These are phyloP conservation scores for Kodamaea sp. DNA, from an alignment of 1,139 yeast genomes.

Conservation along the genomic window DNA sequence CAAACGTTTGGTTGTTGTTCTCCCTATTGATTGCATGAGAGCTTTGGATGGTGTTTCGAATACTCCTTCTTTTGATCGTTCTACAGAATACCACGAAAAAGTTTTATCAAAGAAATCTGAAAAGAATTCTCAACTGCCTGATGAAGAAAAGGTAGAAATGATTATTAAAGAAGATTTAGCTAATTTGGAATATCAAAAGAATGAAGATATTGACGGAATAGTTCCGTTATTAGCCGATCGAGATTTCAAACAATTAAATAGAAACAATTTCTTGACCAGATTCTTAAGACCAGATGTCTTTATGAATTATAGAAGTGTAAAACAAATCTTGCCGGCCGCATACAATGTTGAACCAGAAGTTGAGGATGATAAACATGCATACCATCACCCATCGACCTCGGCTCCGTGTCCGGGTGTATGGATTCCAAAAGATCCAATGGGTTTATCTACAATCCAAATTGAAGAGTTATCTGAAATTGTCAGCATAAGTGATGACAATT, in stretches of 20 bases:
- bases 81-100: constrained; percentile 34
- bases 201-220: constrained; percentile 14
- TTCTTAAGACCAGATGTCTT: constrained; percentile 67
- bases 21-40: constrained; percentile 68
- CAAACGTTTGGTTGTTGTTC: constrained; percentile 51
- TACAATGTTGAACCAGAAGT: constrained; percentile 30
- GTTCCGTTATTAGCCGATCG: constrained; percentile 56
- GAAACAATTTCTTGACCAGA: constrained; percentile 35
- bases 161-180: constrained; percentile 23
- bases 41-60: constrained; percentile 66
- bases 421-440: constrained; percentile 86
- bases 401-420: constrained; percentile 71
- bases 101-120: constrained; percentile 24
- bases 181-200: constrained; percentile 16
- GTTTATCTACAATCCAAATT: constrained; percentile 63
- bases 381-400: constrained; percentile 67
- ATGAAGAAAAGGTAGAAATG: constrained; percentile 19
- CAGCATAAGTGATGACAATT: constrained; percentile 61
- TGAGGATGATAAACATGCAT: constrained; percentile 42
- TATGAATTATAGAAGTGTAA: constrained; percentile 52
- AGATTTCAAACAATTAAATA: constrained; percentile 32
- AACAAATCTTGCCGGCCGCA: constrained; percentile 51
- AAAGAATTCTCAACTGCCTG: constrained; percentile 11
- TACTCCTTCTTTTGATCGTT: constrained; percentile 45
- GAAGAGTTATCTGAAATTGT: constrained; percentile 45